Evolutionary conservation across 768 basidiomycete genomes (phyloP).

Genomic region (Coprinopsis strossmayeri): DNA sequence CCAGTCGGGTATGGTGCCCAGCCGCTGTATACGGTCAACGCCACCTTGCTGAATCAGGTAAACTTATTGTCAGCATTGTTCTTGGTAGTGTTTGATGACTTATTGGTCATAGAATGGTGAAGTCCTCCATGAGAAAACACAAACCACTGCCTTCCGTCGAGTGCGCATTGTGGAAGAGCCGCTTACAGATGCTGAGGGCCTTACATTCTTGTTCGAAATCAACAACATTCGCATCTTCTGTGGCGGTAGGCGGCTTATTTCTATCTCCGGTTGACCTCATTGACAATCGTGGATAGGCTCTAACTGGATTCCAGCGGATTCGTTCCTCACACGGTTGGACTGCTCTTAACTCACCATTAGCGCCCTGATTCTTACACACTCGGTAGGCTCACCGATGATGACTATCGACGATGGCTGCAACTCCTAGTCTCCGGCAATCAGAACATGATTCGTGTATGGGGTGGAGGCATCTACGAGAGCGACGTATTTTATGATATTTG

Average conservation of each 20-base stretch:
- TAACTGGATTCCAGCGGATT: constrained; percentile 95
- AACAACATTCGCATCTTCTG: constrained; percentile 86
- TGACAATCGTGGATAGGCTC: constrained; percentile 42
- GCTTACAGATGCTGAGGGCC: constrained; percentile 67
- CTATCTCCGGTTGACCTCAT: neutral
- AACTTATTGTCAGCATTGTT: no score
- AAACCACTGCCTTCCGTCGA: constrained; percentile 77
- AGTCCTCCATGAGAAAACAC: constrained; percentile 44
- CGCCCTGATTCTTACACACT: neutral
- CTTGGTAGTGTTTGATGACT: no score
- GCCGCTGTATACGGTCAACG: constrained; percentile 62
- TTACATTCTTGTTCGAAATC: constrained; percentile 85
- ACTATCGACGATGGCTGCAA: constrained; percentile 79
- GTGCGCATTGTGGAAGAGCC: constrained; percentile 76
- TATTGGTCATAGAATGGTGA: constrained; percentile 35
- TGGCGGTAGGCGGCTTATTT: constrained; percentile 46
- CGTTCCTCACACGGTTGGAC: constrained; percentile 71
- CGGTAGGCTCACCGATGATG: constrained; percentile 34
- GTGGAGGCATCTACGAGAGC: constrained; percentile 83
- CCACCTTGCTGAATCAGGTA: constrained; percentile 51
- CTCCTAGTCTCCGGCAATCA: constrained; percentile 87
- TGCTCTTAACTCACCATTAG: neutral
- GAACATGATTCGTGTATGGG: constrained; percentile 92
- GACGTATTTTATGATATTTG: constrained; percentile 82
- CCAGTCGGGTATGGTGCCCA: constrained; percentile 81